These are phyloP conservation scores for Luffa aegyptiaca DNA, from an alignment of 306 rosid genomes.

Conservation along the genomic window DNA sequence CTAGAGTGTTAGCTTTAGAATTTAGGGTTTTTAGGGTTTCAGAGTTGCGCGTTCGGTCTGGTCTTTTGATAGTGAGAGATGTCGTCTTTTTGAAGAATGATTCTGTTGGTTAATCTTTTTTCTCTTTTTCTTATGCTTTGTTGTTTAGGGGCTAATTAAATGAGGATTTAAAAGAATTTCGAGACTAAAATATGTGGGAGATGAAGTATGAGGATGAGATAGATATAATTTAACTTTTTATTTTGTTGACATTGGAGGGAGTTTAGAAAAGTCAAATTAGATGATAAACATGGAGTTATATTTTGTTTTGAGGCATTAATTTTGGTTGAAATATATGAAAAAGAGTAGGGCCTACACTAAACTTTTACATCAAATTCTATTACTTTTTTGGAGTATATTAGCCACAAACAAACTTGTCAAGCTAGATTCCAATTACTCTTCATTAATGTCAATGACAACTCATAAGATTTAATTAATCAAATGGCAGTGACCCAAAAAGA, in stretches of 20 bases:
- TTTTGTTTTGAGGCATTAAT: neutral
- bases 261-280: neutral
- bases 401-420: neutral
- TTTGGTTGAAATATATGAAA: neutral
- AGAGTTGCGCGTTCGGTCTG: neutral
- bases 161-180: neutral
- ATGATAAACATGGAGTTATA: neutral
- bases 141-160: no score
- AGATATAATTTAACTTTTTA: neutral
- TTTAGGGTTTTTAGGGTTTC: neutral
- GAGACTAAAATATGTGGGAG: no score
- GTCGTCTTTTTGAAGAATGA: neutral
- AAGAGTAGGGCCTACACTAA: neutral
- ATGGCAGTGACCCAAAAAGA: neutral
- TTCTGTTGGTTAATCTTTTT: no score
- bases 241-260: neutral
- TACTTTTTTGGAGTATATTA: no score
- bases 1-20: neutral
- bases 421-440: neutral
- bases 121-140: no score
- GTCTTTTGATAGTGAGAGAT: neutral
- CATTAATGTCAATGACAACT: neutral
- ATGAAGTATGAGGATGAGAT: neutral
- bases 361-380: neutral
- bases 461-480: neutral